A percentile compares a stretch with the other conserved stretches of the same genome.
Conservation (phyloP, 1,284 basidiomycete species). For the Exobasidium cylindrosporum region DNA sequence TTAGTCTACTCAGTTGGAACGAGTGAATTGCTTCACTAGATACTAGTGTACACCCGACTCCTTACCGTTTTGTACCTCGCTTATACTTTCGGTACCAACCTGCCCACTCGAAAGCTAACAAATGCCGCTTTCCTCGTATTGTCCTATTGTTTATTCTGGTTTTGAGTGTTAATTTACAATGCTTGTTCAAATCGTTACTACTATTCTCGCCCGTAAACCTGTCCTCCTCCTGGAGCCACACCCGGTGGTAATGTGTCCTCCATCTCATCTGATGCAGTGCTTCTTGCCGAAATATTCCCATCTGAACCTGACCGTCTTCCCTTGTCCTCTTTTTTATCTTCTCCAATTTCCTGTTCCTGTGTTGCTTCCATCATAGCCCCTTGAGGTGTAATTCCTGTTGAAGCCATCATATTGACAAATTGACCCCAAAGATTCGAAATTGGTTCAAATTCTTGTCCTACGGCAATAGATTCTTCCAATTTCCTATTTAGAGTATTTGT, state of each 20-base stretch:
- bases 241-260: slow-evolving; percentile 18
- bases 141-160: background rate
- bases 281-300: background rate
- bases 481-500: slow-evolving; percentile 86
- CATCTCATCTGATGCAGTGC: background rate
- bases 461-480: slow-evolving; percentile 83
- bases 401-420: slow-evolving; percentile 72
- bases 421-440: slow-evolving; percentile 82
- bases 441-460: slow-evolving; percentile 87
- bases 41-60: too few relatives aligned
- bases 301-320: background rate
- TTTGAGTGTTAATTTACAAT: slow-evolving; percentile 5
- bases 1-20: slow-evolving; percentile 54
- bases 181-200: too few relatives aligned
- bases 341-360: background rate
- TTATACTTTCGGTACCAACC: too few relatives aligned
- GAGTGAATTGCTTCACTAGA: too few relatives aligned
- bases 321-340: background rate
- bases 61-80: too few relatives aligned
- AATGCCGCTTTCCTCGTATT: background rate
- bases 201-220: slow-evolving; percentile 16
- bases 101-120: too few relatives aligned
- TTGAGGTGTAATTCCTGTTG: slow-evolving; percentile 28
- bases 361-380: background rate
- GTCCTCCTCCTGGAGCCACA: slow-evolving; percentile 24